Evolutionary conservation across 768 basidiomycete genomes (phyloP).

Genomic region (Gyrodon lividus): DNA sequence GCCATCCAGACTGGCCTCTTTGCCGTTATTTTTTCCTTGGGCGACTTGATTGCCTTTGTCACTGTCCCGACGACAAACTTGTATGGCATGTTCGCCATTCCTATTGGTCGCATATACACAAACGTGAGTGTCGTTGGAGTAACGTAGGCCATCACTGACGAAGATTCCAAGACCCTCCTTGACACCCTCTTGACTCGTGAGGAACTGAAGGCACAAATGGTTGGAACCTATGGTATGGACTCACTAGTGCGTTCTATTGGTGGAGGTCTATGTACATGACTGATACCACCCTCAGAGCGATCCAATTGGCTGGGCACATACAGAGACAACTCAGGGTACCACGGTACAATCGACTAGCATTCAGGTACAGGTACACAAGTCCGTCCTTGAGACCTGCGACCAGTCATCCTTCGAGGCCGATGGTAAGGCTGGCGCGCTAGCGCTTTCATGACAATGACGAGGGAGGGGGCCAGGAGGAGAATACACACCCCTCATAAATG

Average conservation of each 20-base stretch:
- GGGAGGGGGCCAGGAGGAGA: too few species aligned
- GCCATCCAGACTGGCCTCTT: slow-evolving; percentile 56
- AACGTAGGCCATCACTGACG: too few species aligned
- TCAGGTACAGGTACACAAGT: slow-evolving; percentile 1
- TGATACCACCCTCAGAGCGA: not conserved
- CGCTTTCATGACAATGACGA: too few species aligned
- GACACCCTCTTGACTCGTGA: slow-evolving; percentile 44
- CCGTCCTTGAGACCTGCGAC: not conserved
- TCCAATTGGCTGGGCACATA: not conserved
- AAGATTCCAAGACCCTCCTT: slow-evolving; percentile 36
- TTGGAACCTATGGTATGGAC: slow-evolving; percentile 4
- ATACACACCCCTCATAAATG: too few species aligned
- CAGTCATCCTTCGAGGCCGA: slow-evolving; percentile 1
- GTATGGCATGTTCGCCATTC: slow-evolving; percentile 39
- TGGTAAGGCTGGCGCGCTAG: slow-evolving; percentile 1
- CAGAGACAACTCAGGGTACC: not conserved
- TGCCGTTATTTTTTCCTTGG: slow-evolving; percentile 49
- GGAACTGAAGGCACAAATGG: slow-evolving; percentile 30
- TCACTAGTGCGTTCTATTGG: not conserved
- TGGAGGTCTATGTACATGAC: not conserved
- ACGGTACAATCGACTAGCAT: not conserved
- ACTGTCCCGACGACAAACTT: slow-evolving; percentile 28
- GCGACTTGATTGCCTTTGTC: slow-evolving; percentile 42
- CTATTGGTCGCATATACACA: slow-evolving; percentile 44
- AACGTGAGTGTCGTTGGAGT: slow-evolving; percentile 35